phyloP scores from a whole-genome alignment of 2,329 filamentous ascomycete genomes.

The Moelleriella libera region DNA sequence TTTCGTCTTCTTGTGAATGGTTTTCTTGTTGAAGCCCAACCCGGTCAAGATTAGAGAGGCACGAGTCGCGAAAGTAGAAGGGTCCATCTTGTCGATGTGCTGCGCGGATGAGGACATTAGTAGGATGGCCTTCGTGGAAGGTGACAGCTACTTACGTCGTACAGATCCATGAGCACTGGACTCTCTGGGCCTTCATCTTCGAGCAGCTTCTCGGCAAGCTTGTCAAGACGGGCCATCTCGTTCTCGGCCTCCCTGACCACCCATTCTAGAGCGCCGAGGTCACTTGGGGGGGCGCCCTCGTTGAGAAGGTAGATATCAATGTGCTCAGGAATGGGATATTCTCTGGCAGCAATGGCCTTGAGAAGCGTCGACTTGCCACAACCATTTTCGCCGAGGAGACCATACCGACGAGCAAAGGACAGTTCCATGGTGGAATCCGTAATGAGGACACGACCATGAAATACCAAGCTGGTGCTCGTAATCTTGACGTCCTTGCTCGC shows the following conservation, averaged over 20 bases:
- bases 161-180: constrained; percentile 81
- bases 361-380: constrained; percentile 98
- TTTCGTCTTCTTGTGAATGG: constrained; percentile 99
- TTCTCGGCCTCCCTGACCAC: constrained; percentile 89
- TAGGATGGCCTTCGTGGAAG: constrained; percentile 3
- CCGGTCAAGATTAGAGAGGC: constrained; percentile 94
- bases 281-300: constrained; percentile 81
- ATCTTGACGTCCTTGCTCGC: constrained; percentile 95
- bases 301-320: constrained; percentile 98
- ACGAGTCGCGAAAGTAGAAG: constrained; percentile 89
- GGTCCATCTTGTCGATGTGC: constrained; percentile 99
- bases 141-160: constrained; percentile 54
- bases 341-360: constrained; percentile 84
- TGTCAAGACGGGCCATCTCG: constrained; percentile 83
- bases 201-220: constrained; percentile 74
- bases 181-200: constrained; percentile 88
- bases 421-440: constrained; percentile 89
- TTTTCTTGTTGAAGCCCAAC: constrained; percentile 97
- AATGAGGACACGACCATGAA: constrained; percentile 94
- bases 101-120: constrained; percentile 19
- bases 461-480: constrained; percentile 81
- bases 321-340: constrained; percentile 91
- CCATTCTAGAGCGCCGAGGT: constrained; percentile 90
- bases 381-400: constrained; percentile 94
- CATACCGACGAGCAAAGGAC: constrained; percentile 84